Base-by-base conservation (phyloP, 2,329 filamentous ascomycete species). In the Alternaria alternata region DNA sequence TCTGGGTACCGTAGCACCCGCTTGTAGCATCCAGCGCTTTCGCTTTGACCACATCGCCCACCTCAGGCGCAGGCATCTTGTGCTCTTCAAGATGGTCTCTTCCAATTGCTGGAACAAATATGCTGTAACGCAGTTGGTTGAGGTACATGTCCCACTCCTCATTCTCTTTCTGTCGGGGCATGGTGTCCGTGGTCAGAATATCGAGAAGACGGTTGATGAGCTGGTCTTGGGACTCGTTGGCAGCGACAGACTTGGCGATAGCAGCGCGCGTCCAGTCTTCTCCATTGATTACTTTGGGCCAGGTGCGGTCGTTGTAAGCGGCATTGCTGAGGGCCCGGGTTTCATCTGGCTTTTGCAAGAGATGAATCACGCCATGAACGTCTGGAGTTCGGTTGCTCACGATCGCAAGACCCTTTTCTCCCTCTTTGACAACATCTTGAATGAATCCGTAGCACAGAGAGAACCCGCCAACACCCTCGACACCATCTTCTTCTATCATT, bases 261-360 rank as follows among this genome's bases (percentile, higher is more conserved):
- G 84, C 83, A 22, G 81, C 76, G 28, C 80, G 72, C 60, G 87
- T 81, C 53, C 86, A 75, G 47, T 78, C 74, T 72, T 89, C 86
- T 24, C 87, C 87, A 41, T 85, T 77, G 2, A 84, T 72, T 11
- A 89, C 86, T 75, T 90, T 90, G 0, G 85, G 85, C 87, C 88
- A 90, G 2, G 82, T 82, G 20, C 81, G 79, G 64, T 89, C 86
- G 42, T 83, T 84, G 66, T 86, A 88, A 3, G 82, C 81, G 3
- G 86, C 85, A 68, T 90, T 90, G 74, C 87, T 89, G 22, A 90
- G 78, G 0, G 85, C 87, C 28, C 85, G 81, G 0, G 85, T 88
- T 67, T 88, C 82, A 3, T 81, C 81, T 16, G 77, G 75, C 11
- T 78, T 72, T 1, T 74, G 75, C 1, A 82, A 82, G 22, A 89